Percentiles rank a stretch among this genome's conserved stretches.
phyloP scores from a whole-genome alignment of 495 filamentous ascomycete species.

The Filosporella fistucella region DNA sequence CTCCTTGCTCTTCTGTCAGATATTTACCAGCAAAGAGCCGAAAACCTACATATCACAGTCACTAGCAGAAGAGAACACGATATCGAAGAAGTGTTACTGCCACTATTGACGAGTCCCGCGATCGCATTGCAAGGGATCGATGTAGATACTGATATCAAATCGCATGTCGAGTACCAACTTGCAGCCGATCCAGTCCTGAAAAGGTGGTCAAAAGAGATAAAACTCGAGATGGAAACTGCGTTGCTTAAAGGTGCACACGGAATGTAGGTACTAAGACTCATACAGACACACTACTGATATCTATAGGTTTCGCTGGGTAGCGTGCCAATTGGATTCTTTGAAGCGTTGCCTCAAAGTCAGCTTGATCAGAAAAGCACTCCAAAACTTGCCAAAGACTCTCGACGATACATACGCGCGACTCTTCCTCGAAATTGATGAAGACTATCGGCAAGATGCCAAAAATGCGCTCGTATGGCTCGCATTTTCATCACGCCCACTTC shows the following conservation, averaged over 20 bases:
- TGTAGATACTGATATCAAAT: slow-evolving; percentile 1
- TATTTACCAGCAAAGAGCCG: neutral
- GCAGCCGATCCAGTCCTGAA: slow-evolving; percentile 12
- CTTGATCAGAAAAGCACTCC: slow-evolving; percentile 24
- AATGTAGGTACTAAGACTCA: slow-evolving; percentile 26
- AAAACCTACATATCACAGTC: neutral
- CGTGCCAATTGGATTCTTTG: slow-evolving; percentile 38
- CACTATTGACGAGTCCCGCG: neutral
- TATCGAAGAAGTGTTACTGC: neutral
- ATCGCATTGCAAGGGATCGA: neutral
- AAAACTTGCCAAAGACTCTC: slow-evolving; percentile 32
- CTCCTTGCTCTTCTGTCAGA: neutral
- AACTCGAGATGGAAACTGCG: slow-evolving; percentile 23
- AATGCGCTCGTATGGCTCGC: slow-evolving; percentile 8
- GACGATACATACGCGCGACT: slow-evolving; percentile 33
- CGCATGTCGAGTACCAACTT: neutral
- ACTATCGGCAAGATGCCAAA: slow-evolving; percentile 3
- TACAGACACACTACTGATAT: neutral
- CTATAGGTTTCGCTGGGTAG: slow-evolving; percentile 40
- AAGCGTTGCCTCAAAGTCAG: slow-evolving; percentile 19
- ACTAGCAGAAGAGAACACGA: slow-evolving; percentile 4
- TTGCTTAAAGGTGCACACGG: slow-evolving; percentile 30
- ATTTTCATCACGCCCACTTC: slow-evolving; percentile 1
- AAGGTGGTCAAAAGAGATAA: slow-evolving; percentile 13
- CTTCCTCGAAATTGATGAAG: neutral